Evolutionary conservation across 1,139 yeast genomes (phyloP).

Genomic region (Suhomyces chickasaworum): DNA sequence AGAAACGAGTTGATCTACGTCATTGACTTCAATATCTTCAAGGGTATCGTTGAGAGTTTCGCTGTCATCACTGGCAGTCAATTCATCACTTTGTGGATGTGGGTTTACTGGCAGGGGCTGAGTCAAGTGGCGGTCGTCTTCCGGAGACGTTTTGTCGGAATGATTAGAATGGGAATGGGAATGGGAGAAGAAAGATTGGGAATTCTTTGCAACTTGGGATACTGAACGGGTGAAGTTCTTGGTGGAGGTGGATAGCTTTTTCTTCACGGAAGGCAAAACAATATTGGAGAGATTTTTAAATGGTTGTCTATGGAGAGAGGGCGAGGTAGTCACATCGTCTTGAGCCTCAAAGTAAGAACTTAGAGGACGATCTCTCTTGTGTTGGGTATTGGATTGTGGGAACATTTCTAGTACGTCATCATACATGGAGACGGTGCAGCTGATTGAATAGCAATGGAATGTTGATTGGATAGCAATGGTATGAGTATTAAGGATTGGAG

Average conservation of each 20-base stretch:
- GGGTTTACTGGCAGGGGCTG: not conserved
- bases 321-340: slow-evolving; percentile 31
- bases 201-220: slow-evolving; percentile 20
- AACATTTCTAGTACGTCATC: slow-evolving; percentile 6
- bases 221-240: slow-evolving; percentile 23
- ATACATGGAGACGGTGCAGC: not conserved
- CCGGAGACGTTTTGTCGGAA: slow-evolving; percentile 4
- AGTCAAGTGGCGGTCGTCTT: slow-evolving; percentile 1
- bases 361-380: slow-evolving; percentile 30
- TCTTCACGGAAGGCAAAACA: slow-evolving; percentile 26
- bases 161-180: not conserved
- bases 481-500: too few relatives aligned
- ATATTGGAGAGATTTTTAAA: slow-evolving; percentile 32
- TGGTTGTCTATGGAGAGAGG: slow-evolving; percentile 27
- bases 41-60: slow-evolving; percentile 2
- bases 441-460: not conserved
- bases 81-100: not conserved
- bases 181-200: slow-evolving; percentile 8
- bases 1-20: not conserved
- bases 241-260: slow-evolving; percentile 23
- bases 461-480: not conserved
- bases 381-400: slow-evolving; percentile 6
- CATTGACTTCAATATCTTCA: slow-evolving; percentile 3
- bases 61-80: not conserved
- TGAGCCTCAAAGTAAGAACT: slow-evolving; percentile 32